Evolutionary conservation across 2,329 filamentous ascomycete genomes (phyloP), one percentile per base, ranked within the genome.

Genomic region (Xylariaceae sp.): DNA sequence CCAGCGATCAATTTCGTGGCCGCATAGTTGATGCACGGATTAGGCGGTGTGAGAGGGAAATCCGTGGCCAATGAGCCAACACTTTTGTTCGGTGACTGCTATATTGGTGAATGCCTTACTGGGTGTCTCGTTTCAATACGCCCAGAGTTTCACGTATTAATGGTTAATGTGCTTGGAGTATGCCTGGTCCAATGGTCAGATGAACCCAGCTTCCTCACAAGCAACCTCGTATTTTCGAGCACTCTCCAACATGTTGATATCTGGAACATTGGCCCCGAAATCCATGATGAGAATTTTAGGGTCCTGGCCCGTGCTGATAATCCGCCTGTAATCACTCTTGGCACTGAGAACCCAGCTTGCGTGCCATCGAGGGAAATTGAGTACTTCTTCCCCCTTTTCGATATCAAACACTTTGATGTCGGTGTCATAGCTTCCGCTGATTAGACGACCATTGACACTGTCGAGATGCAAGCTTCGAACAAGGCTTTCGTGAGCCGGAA

Each of bases 321-420:
- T 94, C 54, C 94, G 83, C 51, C 92, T 80, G 69, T 97, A 97
- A 66, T 99, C 92, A 55, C 89, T 91, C 77, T 96, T 96, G 45
- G 94, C 94, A 56, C 89, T 91, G 51, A 99, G 74, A 63, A 99
- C 95, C 94, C 94, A 99, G 70, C 90, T 95, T 11, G 87, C 86
- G 51, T 96, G 95, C 90, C 91, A 97, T 58, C 88, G 85, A n/a
- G 90, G 88, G 62, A 96, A 92, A 60, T 90, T 85, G 54, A 95
- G 81, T 52, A 92, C 79, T 58, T 90, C 78, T 42, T 84, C 75
- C 32, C 91, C 92, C 2, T 85, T 86, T 56, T 85, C 83, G 71
- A 94, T 87, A 66, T 96, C 88, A 70, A 90, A 96, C 1, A 97
- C 90, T 66, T 95, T 95, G 66, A 99, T 91, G 61, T 92, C 91